A percentile compares a stretch with the other conserved stretches of the same genome.
Conservation (phyloP, 305 asterid species). For the Fraxinus xanthoxyloides region DNA sequence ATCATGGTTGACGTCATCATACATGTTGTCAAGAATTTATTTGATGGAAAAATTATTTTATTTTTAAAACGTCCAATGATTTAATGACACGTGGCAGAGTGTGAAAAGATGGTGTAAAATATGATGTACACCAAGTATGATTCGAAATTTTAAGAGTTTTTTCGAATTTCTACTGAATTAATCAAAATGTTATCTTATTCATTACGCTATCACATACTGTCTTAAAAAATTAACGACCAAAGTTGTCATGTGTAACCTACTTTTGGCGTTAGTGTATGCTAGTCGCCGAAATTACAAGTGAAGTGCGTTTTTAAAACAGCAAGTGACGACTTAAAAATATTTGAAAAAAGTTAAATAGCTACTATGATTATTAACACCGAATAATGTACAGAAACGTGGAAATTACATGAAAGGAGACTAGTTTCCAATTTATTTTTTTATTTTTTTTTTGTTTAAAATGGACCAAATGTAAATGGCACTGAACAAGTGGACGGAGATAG, state of each 20-base stretch:
- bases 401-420: neutral
- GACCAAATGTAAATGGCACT: conserved; percentile 2
- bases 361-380: neutral
- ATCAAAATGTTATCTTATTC: neutral
- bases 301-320: too few species aligned
- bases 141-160: too few species aligned
- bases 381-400: neutral
- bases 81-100: too few species aligned
- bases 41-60: too few species aligned
- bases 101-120: too few species aligned
- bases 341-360: neutral
- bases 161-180: neutral
- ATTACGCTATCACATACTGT: neutral
- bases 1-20: too few species aligned
- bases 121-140: too few species aligned
- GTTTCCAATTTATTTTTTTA: neutral
- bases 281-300: neutral
- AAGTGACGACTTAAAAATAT: too few species aligned
- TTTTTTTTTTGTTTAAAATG: too few species aligned
- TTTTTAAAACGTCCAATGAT: too few species aligned
- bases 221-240: too few species aligned
- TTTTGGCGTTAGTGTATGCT: neutral
- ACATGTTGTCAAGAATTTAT: too few species aligned
- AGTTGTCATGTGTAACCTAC: neutral
- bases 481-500: conserved; percentile 13